phyloP scores from a whole-genome alignment of 2,329 filamentous ascomycete genomes.

The Ampelomyces quisqualis region DNA sequence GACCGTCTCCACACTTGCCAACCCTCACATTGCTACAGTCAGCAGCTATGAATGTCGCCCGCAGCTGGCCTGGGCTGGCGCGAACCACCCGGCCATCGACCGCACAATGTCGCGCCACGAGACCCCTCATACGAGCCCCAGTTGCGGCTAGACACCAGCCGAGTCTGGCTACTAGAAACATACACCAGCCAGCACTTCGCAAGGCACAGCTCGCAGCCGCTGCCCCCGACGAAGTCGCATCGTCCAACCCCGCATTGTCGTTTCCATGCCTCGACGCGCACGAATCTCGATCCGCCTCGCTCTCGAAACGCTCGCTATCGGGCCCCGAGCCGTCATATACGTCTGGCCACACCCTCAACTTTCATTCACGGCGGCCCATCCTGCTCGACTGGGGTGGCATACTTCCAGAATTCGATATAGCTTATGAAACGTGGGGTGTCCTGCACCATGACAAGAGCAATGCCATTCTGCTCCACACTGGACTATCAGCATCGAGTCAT shows the following conservation, averaged over 20 bases:
- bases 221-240: slow-evolving; percentile 30
- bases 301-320: slow-evolving; percentile 66
- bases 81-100: slow-evolving; percentile 18
- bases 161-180: slow-evolving; percentile 22
- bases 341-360: slow-evolving; percentile 77
- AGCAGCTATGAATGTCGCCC: slow-evolving; percentile 34
- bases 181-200: slow-evolving; percentile 34
- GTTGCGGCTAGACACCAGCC: slow-evolving; percentile 22
- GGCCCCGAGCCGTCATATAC: slow-evolving; percentile 96
- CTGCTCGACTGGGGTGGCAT: slow-evolving; percentile 93
- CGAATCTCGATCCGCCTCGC: slow-evolving; percentile 60
- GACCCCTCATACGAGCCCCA: slow-evolving; percentile 9
- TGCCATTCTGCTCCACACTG: slow-evolving; percentile 88
- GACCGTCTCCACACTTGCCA: slow-evolving; percentile 10
- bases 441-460: slow-evolving; percentile 81
- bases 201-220: slow-evolving; percentile 29
- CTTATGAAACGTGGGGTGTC: slow-evolving; percentile 89
- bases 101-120: slow-evolving; percentile 8
- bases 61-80: slow-evolving; percentile 29
- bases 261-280: slow-evolving; percentile 48
- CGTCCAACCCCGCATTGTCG: slow-evolving; percentile 44
- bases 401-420: slow-evolving; percentile 83
- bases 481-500: slow-evolving; percentile 94
- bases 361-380: slow-evolving; percentile 71
- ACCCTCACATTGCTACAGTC: slow-evolving; percentile 3